Conservation (phyloP, 2,329 filamentous ascomycete species). For the Pestalotiopsis sp. region DNA sequence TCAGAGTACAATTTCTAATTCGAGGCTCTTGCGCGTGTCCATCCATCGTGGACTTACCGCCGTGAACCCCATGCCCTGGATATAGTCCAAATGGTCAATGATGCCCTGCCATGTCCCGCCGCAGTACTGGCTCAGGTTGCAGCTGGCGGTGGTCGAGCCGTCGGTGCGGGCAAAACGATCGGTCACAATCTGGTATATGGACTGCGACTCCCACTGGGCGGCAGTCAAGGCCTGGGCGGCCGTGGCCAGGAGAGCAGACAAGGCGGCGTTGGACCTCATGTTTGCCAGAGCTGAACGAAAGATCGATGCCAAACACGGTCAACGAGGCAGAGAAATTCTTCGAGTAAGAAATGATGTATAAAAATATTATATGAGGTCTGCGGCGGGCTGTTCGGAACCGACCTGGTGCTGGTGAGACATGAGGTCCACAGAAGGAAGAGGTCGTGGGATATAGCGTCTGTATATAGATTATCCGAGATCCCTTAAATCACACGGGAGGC, state of each 20-base stretch:
- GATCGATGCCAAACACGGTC: not conserved
- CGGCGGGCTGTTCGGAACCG: not conserved
- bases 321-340: not conserved
- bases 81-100: conserved; percentile 51
- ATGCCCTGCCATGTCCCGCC: conserved; percentile 54
- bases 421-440: not conserved
- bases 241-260: conserved; percentile 7
- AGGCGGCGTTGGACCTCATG: not conserved
- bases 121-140: conserved; percentile 41
- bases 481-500: not conserved
- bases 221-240: conserved; percentile 27
- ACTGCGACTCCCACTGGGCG: conserved; percentile 40
- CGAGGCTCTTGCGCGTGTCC: too few relatives aligned
- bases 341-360: not conserved
- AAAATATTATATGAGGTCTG: not conserved
- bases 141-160: conserved; percentile 36
- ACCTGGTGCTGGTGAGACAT: not conserved
- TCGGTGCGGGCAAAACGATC: conserved; percentile 44
- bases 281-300: not conserved
- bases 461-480: not conserved
- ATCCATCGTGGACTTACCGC: conserved; percentile 22
- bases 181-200: conserved; percentile 49
- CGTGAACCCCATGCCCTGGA: conserved; percentile 48
- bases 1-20: not conserved
- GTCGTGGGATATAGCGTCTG: not conserved